Percentiles rank a stretch among this genome's conserved stretches.
Evolutionary conservation across 2,329 filamentous ascomycete genomes (phyloP).

Genomic region (Sclerotinia spermophila): DNA sequence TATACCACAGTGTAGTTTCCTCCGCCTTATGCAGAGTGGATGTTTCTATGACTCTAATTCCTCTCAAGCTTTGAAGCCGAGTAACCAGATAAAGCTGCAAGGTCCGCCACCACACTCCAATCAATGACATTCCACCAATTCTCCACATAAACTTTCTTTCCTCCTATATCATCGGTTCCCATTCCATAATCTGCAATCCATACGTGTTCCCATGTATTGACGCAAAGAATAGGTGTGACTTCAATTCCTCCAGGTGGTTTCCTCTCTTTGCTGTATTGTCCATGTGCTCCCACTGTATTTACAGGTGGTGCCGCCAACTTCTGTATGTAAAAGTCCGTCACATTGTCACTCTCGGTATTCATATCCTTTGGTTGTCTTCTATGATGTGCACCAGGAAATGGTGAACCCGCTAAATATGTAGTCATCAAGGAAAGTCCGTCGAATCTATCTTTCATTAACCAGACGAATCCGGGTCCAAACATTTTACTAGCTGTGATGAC

Average conservation of each 20-base stretch:
- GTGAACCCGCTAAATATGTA: constrained; percentile 89
- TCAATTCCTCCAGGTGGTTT: constrained; percentile 62
- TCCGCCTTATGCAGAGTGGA: neutral
- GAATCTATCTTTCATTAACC: constrained; percentile 65
- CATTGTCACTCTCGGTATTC: constrained; percentile 53
- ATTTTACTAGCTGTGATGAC: constrained; percentile 77
- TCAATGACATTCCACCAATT: constrained; percentile 87
- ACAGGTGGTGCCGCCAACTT: constrained; percentile 32
- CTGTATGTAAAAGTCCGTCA: constrained; percentile 41
- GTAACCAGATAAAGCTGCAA: constrained; percentile 21
- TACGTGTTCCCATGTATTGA: constrained; percentile 95
- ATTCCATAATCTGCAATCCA: constrained; percentile 79
- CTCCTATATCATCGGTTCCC: constrained; percentile 53
- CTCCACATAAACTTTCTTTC: constrained; percentile 72
- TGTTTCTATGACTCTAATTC: neutral
- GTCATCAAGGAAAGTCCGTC: constrained; percentile 63
- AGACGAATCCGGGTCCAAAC: constrained; percentile 97
- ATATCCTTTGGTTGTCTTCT: constrained; percentile 64
- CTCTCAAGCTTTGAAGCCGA: neutral
- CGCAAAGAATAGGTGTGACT: constrained; percentile 74
- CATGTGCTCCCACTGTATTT: constrained; percentile 38
- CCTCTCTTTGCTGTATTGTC: constrained; percentile 31
- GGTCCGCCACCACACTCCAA: constrained; percentile 67
- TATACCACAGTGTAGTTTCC: constrained; percentile 18
- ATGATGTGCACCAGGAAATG: constrained; percentile 81